Base-by-base conservation (phyloP, 768 basidiomycete species). In the Paxillus involutus region DNA sequence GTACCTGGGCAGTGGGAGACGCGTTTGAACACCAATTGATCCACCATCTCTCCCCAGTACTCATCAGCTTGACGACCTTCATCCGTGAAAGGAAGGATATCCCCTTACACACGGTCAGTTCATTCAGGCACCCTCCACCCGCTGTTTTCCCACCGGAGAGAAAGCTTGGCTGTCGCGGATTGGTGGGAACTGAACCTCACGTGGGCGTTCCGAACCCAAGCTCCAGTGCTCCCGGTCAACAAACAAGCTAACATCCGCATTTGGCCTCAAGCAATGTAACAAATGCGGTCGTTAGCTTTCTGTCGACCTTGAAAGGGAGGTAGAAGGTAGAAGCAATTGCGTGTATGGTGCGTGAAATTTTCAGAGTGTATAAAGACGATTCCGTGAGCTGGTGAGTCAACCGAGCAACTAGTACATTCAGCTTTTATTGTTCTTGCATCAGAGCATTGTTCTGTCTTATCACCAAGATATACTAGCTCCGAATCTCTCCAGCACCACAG, bases 401-500 rank as follows among this genome's bases (percentile, higher is more conserved):
- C 37, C 58, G 47, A 60, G 53, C 50, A 17, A 35, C 47, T 51
- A 50, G 51, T 58, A 58, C 60, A 53, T 11, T 48, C 55, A 53
- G 33, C 53, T 61, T 70, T 68, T 70, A 70, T 71, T 70, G 68
- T 70, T 71, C 56, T 61, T 49, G 26, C 29, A 36, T 44, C 26
- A 26, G 26, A 6, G 26, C 49, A 44, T 45, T 10, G 42, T 47
- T 48, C 55, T 26, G 37, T 39, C 46, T n/a, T n/a, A n/a, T n/a
- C n/a, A n/a, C n/a, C n/a, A n/a, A n/a, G n/a, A n/a, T n/a, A n/a
- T n/a, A n/a, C 32, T 19, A 6, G 48, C 19, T 14, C 47, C 11
- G 13, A 32, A 13, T 17, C 52, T 39, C 40, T 35, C 21, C 29
- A 19, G 50, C 19, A 30, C 55, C 19, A 44, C 44, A 57, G 56